These are phyloP conservation scores for Cladophialophora yegresii DNA, from an alignment of 2,329 filamentous ascomycete species.

Conservation along the genomic window DNA sequence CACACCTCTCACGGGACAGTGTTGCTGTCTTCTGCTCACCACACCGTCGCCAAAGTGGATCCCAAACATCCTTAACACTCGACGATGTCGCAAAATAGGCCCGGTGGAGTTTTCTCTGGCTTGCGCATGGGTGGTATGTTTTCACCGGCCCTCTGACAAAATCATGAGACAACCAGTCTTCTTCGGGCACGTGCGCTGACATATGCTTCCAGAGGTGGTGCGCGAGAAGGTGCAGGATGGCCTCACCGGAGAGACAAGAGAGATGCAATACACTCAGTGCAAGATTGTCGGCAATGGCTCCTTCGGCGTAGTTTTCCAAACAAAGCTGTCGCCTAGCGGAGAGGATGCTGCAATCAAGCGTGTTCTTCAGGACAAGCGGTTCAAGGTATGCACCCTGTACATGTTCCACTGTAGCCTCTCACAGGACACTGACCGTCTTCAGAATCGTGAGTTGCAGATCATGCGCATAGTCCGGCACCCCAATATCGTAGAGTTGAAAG, in stretches of 20 bases:
- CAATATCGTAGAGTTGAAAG: conserved; percentile 98
- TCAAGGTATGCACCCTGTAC: conserved; percentile 70
- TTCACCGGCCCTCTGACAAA: conserved; percentile 35
- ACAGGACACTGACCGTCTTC: conserved; percentile 40
- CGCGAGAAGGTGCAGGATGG: conserved; percentile 99
- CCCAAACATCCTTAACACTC: conserved; percentile 37
- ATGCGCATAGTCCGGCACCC: conserved; percentile 99
- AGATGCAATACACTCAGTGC: conserved; percentile 98
- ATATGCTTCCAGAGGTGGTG: conserved; percentile 72
- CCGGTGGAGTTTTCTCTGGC: conserved; percentile 75
- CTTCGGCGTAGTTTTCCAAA: conserved; percentile 98
- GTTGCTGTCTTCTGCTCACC: conserved; percentile 16
- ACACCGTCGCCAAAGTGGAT: conserved; percentile 36
- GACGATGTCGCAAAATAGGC: conserved; percentile 85
- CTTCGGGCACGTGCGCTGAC: conserved; percentile 37
- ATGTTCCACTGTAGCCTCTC: not conserved
- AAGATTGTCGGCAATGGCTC: conserved; percentile 99
- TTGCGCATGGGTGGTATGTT: conserved; percentile 96
- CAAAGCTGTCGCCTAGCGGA: conserved; percentile 94
- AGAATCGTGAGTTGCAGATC: conserved; percentile 99
- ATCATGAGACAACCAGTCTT: conserved; percentile 8
- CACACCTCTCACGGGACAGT: conserved; percentile 22
- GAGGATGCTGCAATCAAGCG: conserved; percentile 99
- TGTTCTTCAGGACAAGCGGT: conserved; percentile 97
- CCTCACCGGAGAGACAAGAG: conserved; percentile 90